Evolutionary conservation across 2,329 filamentous ascomycete species (phyloP).

Genomic region (Penicillium verrucosum): DNA sequence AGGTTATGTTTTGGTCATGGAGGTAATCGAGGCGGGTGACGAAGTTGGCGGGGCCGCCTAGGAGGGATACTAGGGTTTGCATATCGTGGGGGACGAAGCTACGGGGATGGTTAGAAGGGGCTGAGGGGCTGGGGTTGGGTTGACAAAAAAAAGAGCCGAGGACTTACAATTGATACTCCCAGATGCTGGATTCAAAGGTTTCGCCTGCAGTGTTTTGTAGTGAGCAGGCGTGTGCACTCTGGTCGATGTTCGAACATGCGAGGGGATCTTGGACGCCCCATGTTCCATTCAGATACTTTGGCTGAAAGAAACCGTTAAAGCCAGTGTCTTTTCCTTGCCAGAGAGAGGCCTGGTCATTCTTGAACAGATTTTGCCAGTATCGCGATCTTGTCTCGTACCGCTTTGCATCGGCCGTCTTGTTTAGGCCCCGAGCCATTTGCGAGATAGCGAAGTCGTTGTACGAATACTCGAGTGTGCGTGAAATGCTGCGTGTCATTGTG

Average conservation of each 20-base stretch:
- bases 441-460: slow-evolving; percentile 71
- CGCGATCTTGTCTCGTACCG: slow-evolving; percentile 58
- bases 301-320: slow-evolving; percentile 70
- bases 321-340: slow-evolving; percentile 60
- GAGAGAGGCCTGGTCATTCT: slow-evolving; percentile 56
- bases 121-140: slow-evolving; percentile 25
- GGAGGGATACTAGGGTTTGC: slow-evolving; percentile 53
- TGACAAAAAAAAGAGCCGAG: slow-evolving; percentile 23
- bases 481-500: slow-evolving; percentile 67
- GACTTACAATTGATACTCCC: slow-evolving; percentile 48
- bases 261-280: slow-evolving; percentile 65
- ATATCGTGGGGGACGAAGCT: slow-evolving; percentile 55
- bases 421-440: slow-evolving; percentile 58
- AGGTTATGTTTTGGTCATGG: slow-evolving; percentile 61
- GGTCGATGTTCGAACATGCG: slow-evolving; percentile 57
- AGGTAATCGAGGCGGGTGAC: slow-evolving; percentile 60
- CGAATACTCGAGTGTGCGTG: slow-evolving; percentile 70
- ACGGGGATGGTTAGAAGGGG: slow-evolving; percentile 27
- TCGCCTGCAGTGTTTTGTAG: slow-evolving; percentile 33
- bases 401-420: slow-evolving; percentile 53
- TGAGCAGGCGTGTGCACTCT: slow-evolving; percentile 30
- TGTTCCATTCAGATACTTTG: slow-evolving; percentile 64
- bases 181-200: slow-evolving; percentile 37
- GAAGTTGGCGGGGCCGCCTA: slow-evolving; percentile 58
- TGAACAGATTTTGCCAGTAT: slow-evolving; percentile 70